phyloP scores from a whole-genome alignment of 805 yeast species.

The Ogataea ganodermae region DNA sequence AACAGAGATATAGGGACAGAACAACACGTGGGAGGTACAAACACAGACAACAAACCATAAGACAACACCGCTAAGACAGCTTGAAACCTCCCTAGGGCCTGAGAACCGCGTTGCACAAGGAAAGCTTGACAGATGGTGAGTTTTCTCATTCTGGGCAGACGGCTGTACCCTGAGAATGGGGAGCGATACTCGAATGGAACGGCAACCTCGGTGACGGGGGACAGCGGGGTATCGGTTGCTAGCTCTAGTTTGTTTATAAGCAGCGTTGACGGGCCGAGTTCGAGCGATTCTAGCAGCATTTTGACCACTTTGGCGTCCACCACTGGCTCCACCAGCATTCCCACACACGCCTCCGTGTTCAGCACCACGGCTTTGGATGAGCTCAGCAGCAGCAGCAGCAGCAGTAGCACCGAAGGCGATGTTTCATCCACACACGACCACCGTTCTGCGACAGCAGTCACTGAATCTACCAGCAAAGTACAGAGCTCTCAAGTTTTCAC shows the following conservation, averaged over 20 bases:
- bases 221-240: not conserved
- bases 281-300: not conserved
- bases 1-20: not conserved
- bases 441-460: too few relatives aligned
- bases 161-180: conserved; percentile 11
- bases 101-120: not conserved
- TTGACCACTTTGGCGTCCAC: not conserved
- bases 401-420: too few relatives aligned
- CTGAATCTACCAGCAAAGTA: not conserved
- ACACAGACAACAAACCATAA: not conserved
- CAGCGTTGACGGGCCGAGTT: not conserved
- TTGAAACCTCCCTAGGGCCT: not conserved
- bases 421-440: too few relatives aligned
- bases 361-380: not conserved
- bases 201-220: not conserved
- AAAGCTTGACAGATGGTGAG: conserved; percentile 12
- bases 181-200: conserved; percentile 17
- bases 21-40: not conserved
- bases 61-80: not conserved
- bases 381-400: not conserved
- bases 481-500: not conserved
- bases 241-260: not conserved
- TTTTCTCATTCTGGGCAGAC: conserved; percentile 13
- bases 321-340: not conserved
- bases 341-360: too few relatives aligned